phyloP scores from a whole-genome alignment of 257 asterid species.

The Knoxia roxburghii region DNA sequence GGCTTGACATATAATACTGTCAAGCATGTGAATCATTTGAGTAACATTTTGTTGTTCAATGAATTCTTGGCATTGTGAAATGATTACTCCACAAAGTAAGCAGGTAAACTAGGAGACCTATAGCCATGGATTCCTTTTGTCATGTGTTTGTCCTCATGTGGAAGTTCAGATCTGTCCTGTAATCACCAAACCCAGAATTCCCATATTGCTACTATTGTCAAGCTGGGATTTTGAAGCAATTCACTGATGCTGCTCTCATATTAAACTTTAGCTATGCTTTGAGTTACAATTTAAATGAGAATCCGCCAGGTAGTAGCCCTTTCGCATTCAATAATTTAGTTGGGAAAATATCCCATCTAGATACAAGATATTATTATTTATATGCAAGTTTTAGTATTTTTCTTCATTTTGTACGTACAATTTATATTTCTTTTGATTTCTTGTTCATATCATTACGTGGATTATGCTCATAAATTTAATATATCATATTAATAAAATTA shows the following conservation, averaged over 20 bases:
- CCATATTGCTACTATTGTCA: neutral
- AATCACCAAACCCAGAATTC: neutral
- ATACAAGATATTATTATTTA: neutral
- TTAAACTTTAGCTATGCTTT: too few relatives aligned
- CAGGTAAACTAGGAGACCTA: neutral
- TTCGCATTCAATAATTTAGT: neutral
- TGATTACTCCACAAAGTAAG: slow-evolving; percentile 3
- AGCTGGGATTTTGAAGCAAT: neutral
- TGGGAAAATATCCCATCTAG: neutral
- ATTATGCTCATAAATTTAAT: too few relatives aligned
- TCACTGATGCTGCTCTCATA: too few relatives aligned
- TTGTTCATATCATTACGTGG: too few relatives aligned
- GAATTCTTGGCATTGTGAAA: neutral
- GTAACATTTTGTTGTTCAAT: neutral
- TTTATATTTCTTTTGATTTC: too few relatives aligned
- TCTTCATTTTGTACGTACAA: too few relatives aligned
- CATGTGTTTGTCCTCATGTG: too few relatives aligned
- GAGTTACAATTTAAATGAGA: too few relatives aligned
- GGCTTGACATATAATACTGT: neutral
- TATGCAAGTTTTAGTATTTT: too few relatives aligned
- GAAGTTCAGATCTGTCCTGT: too few relatives aligned
- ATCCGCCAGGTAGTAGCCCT: too few relatives aligned
- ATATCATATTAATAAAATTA: too few relatives aligned
- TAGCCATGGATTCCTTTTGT: neutral
- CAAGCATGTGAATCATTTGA: slow-evolving; percentile 8